These are phyloP conservation scores for Cyberlindnera mycetangii DNA, from an alignment of 805 yeast species.

Conservation along the genomic window DNA sequence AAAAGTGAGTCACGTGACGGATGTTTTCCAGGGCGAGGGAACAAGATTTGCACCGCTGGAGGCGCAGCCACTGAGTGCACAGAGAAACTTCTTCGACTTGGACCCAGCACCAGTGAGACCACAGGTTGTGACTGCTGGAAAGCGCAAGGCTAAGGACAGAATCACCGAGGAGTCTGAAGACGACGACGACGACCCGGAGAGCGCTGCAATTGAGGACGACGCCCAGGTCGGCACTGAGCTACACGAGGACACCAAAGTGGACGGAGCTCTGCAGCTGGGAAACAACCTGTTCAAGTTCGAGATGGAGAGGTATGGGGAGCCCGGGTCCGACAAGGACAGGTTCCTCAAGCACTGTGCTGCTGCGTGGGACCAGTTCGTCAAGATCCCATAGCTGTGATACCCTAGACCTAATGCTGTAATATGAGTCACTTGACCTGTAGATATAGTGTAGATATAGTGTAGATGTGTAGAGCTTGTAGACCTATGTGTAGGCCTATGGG, in stretches of 20 bases:
- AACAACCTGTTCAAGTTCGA: slow-evolving; percentile 25
- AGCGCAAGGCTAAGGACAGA: slow-evolving; percentile 6
- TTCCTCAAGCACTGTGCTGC: slow-evolving; percentile 34
- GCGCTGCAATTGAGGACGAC: slow-evolving; percentile 36
- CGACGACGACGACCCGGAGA: slow-evolving; percentile 29
- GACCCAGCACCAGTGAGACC: slow-evolving; percentile 19
- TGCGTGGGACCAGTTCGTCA: slow-evolving; percentile 33
- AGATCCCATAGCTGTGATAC: too few relatives aligned
- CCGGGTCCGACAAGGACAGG: slow-evolving; percentile 25
- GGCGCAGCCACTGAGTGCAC: slow-evolving; percentile 52
- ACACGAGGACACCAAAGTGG: slow-evolving; percentile 11
- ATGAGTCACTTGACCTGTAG: too few relatives aligned
- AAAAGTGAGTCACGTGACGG: slow-evolving; percentile 38
- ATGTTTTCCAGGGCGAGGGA: slow-evolving; percentile 46
- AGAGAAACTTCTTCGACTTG: slow-evolving; percentile 38
- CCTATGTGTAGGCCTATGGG: too few relatives aligned
- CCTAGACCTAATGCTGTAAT: too few relatives aligned
- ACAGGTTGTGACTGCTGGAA: slow-evolving; percentile 6
- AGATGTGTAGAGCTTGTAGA: too few relatives aligned
- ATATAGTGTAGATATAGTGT: too few relatives aligned
- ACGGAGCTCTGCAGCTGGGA: slow-evolving; percentile 20
- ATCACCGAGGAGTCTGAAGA: slow-evolving; percentile 18
- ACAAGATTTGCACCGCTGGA: slow-evolving; percentile 45
- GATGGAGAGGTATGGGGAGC: slow-evolving; percentile 17
- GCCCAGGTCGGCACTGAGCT: slow-evolving; percentile 26